phyloP scores from a whole-genome alignment of 768 basidiomycete genomes.

The Tricholoma sp. region DNA sequence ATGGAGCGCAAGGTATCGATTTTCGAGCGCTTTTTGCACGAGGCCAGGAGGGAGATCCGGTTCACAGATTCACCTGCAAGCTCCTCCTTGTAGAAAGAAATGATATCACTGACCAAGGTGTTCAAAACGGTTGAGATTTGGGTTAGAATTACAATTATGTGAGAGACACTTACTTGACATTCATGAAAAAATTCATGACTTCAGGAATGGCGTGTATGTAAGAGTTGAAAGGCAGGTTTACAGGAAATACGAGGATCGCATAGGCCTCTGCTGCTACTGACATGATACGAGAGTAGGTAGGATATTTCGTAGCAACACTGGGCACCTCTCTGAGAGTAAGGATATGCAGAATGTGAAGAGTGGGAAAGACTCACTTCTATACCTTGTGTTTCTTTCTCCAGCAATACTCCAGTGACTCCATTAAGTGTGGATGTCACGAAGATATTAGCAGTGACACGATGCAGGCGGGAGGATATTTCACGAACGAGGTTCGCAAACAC shows the following conservation, averaged over 20 bases:
- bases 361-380: slow-evolving; percentile 19
- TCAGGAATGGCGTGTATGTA: slow-evolving; percentile 37
- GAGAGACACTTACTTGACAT: slow-evolving; percentile 31
- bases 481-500: slow-evolving; percentile 27
- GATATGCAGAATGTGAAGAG: background rate
- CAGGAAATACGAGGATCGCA: slow-evolving; percentile 29
- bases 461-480: slow-evolving; percentile 23
- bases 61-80: slow-evolving; percentile 27
- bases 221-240: slow-evolving; percentile 21
- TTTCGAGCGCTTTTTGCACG: slow-evolving; percentile 18
- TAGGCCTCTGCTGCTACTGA: slow-evolving; percentile 33
- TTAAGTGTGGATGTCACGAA: slow-evolving; percentile 32
- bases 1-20: slow-evolving; percentile 19
- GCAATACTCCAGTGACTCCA: slow-evolving; percentile 25
- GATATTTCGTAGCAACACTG: slow-evolving; percentile 13
- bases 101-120: slow-evolving; percentile 27
- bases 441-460: slow-evolving; percentile 24
- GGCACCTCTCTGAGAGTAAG: background rate
- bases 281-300: slow-evolving; percentile 19
- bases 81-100: slow-evolving; percentile 41
- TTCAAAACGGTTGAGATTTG: background rate
- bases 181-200: slow-evolving; percentile 25
- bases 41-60: slow-evolving; percentile 27
- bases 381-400: slow-evolving; percentile 25
- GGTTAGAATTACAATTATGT: no score